phyloP scores from a whole-genome alignment of 306 rosid species.

The Medicago ruthenica region DNA sequence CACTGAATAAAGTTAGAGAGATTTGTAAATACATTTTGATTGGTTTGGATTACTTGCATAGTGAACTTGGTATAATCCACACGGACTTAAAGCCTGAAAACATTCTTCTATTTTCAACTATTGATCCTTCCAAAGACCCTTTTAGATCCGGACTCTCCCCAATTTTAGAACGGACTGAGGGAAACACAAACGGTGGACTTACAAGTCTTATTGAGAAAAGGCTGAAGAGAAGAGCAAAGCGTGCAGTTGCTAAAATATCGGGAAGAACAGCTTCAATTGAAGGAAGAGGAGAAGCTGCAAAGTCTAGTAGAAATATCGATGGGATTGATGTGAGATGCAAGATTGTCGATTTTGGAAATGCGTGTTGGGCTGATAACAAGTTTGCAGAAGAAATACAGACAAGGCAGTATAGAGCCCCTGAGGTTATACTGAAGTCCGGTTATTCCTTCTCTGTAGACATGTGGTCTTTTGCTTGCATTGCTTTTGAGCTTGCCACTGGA shows the following conservation, averaged over 20 bases:
- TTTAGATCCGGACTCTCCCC: slow-evolving; percentile 66
- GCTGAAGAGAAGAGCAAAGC: slow-evolving; percentile 84
- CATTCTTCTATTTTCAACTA: slow-evolving; percentile 80
- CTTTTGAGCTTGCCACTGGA: slow-evolving; percentile 96
- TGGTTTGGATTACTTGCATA: slow-evolving; percentile 92
- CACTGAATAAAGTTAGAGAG: slow-evolving; percentile 78
- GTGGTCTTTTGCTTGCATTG: slow-evolving; percentile 97
- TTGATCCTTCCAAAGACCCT: slow-evolving; percentile 88
- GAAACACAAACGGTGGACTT: slow-evolving; percentile 69
- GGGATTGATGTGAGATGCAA: slow-evolving; percentile 86
- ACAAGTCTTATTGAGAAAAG: slow-evolving; percentile 77
- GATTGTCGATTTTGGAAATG: slow-evolving; percentile 95
- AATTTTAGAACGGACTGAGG: slow-evolving; percentile 82
- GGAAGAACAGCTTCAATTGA: slow-evolving; percentile 79
- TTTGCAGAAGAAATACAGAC: slow-evolving; percentile 88
- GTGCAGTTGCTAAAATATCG: slow-evolving; percentile 91
- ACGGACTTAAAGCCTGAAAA: slow-evolving; percentile 93
- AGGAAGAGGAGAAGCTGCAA: slow-evolving; percentile 53
- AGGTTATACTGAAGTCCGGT: slow-evolving; percentile 81
- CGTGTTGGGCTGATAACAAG: slow-evolving; percentile 83
- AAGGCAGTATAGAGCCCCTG: slow-evolving; percentile 97
- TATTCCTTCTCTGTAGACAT: slow-evolving; percentile 86
- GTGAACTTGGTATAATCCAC: slow-evolving; percentile 90
- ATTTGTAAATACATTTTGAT: slow-evolving; percentile 77
- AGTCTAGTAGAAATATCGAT: slow-evolving; percentile 64